phyloP scores from a whole-genome alignment of 306 rosid genomes.

The Medicago arabica region DNA sequence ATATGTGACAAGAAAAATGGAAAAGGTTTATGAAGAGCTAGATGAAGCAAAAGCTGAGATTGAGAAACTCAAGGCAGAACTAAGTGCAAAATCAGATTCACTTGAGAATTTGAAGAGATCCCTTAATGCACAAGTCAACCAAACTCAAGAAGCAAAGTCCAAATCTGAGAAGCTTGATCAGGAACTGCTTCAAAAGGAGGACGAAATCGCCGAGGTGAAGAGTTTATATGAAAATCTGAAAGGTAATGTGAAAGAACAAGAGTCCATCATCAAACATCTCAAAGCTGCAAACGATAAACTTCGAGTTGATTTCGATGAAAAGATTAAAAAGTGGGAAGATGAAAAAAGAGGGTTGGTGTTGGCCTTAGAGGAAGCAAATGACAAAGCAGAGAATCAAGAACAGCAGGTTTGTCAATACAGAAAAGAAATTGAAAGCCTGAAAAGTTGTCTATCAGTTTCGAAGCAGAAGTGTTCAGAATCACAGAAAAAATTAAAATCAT shows the following conservation, averaged over 20 bases:
- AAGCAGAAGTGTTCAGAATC: conserved; percentile 58
- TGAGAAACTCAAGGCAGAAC: conserved; percentile 64
- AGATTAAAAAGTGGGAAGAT: conserved; percentile 50
- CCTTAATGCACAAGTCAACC: conserved; percentile 53
- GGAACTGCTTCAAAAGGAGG: conserved; percentile 55
- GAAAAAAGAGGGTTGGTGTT: conserved; percentile 52
- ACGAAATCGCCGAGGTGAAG: conserved; percentile 44
- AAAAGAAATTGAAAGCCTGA: conserved; percentile 67
- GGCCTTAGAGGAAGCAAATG: conserved; percentile 68
- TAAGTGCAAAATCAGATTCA: conserved; percentile 55
- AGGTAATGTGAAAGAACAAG: conserved; percentile 50
- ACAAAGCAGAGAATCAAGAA: conserved; percentile 60
- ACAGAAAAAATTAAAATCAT: conserved; percentile 45
- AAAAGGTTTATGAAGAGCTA: conserved; percentile 63
- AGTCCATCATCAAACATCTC: conserved; percentile 60
- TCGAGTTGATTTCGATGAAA: conserved; percentile 56
- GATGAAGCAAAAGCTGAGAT: conserved; percentile 72
- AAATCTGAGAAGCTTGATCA: conserved; percentile 67
- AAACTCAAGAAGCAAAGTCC: conserved; percentile 54
- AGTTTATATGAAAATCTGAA: conserved; percentile 53
- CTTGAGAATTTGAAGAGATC: conserved; percentile 65
- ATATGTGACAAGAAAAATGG: conserved; percentile 57
- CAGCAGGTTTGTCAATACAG: conserved; percentile 46
- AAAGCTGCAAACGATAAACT: conserved; percentile 64
- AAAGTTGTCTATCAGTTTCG: conserved; percentile 53